Base-by-base conservation (phyloP, 1,284 basidiomycete genomes). In the Agroathelia rolfsii region DNA sequence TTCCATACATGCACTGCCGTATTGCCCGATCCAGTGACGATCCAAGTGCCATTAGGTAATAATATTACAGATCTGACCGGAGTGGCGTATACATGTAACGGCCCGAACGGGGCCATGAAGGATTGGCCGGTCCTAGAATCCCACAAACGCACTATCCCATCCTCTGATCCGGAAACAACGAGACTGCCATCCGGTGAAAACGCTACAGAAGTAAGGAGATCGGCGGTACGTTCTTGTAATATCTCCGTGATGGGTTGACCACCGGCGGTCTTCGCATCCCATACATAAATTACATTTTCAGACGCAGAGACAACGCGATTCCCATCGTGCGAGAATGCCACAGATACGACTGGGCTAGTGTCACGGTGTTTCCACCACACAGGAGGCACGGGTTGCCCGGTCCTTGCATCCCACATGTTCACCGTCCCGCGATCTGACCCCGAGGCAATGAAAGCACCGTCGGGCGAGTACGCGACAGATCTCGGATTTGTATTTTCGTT, bases 371-470 rank as follows among this genome's bases (percentile, higher is more conserved):
- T n/a, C n/a, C n/a, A n/a, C n/a, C n/a, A 3, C 22, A n/a, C n/a
- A n/a, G n/a, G n/a, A n/a, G n/a, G n/a, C n/a, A 12, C 16, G 2
- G n/a, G 11, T 14, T 27, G 3, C 20, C 30, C 18, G 12, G 30
- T 4, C n/a, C 13, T 28, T 5, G 45, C 39, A 27, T 32, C 37
- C 41, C 41, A 43, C n/a, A 43, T 4, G 26, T 32, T 21, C 6
- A 43, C 25, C 18, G 32, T 39, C 2, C 25, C 30, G 34, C 39
- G 40, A 6, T 24, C 5, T 6, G 40, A 43, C 12, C 33, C 41
- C 11, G 40, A 41, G 5, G 30, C 18, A 28, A 39, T 24, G 13
- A 20, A 21, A n/a, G 17, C 17, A 23, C 24, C 12, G 11, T 32
- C 14, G 4, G 35, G 35, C 4, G 30, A 37, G 22, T 31, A 37